These are phyloP conservation scores for Cladophialophora exuberans DNA, from an alignment of 2,329 filamentous ascomycete genomes.

Conservation along the genomic window DNA sequence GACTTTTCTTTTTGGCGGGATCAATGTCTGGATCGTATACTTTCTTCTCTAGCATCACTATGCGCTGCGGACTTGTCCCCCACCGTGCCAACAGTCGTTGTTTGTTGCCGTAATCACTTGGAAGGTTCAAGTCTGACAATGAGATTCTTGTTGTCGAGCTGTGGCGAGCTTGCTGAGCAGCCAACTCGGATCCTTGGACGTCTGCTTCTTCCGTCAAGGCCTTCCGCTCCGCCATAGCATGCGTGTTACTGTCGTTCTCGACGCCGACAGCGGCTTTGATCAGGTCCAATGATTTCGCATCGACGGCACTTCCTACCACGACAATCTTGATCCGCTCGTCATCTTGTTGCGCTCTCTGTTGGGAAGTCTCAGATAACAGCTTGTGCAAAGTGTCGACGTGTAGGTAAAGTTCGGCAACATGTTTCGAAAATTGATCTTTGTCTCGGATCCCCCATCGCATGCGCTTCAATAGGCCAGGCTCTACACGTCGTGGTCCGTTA, in stretches of 20 bases:
- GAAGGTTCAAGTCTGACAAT: not conserved
- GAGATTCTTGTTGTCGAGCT: not conserved
- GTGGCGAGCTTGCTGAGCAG: not conserved
- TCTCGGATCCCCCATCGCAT: constrained; percentile 7
- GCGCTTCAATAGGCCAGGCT: not conserved
- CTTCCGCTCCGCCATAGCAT: not conserved
- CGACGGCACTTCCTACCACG: not conserved
- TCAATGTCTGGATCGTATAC: not conserved
- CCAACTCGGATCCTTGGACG: not conserved
- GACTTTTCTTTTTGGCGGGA: not conserved
- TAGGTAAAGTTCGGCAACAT: not conserved
- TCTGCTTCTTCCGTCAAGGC: not conserved
- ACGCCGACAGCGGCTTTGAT: not conserved
- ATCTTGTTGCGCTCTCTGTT: constrained; percentile 4
- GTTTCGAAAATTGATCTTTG: constrained; percentile 7
- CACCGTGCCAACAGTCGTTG: not conserved
- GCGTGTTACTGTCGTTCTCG: not conserved
- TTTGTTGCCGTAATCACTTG: not conserved
- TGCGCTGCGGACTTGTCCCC: not conserved
- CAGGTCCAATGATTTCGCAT: not conserved
- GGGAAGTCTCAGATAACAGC: not conserved
- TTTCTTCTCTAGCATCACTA: not conserved
- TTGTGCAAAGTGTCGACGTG: not conserved
- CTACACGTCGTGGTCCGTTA: not conserved
- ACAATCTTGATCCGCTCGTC: not conserved